Evolutionary conservation across 2,329 filamentous ascomycete genomes (phyloP), one percentile per base, ranked within the genome.

Genomic region (Fusarium secorum): DNA sequence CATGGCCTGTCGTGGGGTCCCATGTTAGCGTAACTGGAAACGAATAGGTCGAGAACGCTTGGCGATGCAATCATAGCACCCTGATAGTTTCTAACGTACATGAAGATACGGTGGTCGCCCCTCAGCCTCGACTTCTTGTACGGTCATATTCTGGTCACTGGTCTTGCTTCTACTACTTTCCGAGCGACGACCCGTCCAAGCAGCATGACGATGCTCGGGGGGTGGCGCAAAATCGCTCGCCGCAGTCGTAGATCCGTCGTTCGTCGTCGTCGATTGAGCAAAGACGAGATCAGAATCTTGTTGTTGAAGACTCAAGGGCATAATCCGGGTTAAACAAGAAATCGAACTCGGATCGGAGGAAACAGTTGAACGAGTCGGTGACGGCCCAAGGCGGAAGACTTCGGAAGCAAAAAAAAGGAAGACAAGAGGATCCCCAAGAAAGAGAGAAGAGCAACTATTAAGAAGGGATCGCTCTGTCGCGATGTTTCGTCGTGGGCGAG

Each of bases 1-100:
- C 95, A 98, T 99, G 79, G 93, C 91, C 94, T 97, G 64, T 68
- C 59, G 70, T 56, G 36, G 45, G 22, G 49, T 30, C 52, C 36
- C 54, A 55, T 57, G 67, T 76, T 70, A 76, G 74, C 71, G 63
- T 60, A 61, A 20, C 36, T 60, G 38, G 54, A 39, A 42, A 44
- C n/a, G 41, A 64, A 58, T 22, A 42, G 30, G 46, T 41, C 55
- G 46, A 49, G 48, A 51, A 39, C 35, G 57, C 42, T 49, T 44
- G 49, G 39, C 30, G 36, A 8, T 57, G 41, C 30, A 33, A 22
- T n/a, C 20, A 33, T n/a, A 13, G 36, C 28, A 51, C n/a, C 24
- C 33, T 41, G 13, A 48, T 39, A 32, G 35, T 48, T 26, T 42
- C 42, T 30, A 59, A 79, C 82, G 64, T 75, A 84, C 82, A 74